Evolutionary conservation across 2,329 filamentous ascomycete genomes (phyloP), one percentile per base, ranked within the genome.

Genomic region (Fusarium pseudograminearum): DNA sequence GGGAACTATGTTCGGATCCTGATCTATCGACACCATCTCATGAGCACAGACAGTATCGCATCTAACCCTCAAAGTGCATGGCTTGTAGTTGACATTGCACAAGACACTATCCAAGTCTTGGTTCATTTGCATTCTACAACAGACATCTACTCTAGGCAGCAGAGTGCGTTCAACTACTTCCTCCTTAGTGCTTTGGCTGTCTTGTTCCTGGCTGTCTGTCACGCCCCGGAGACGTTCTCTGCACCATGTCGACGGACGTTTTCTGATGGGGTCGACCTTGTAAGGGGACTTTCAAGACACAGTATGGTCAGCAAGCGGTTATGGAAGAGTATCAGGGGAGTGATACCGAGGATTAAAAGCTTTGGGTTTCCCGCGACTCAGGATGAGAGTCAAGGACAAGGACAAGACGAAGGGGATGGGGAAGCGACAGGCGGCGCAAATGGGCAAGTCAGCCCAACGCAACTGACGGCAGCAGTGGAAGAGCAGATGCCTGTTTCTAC

Each of bases 1-100:
- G 82, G 80, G 0, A 85, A 85, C 54, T 80, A 84, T 54, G 76
- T 81, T 2, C 79, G 82, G 4, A 83, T 81, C 16, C 73, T 84
- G 5, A 81, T 85, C 2, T 81, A 84, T 52, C 76, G 83, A 0
- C 80, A 83, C 20, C 77, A 83, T 20, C 72, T 84, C 1, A 76
- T 83, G 28, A 80, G 77, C 6, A 70, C 76, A 0, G 73, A 77
- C 6, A 77, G 78, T 16, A 83, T 84, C 36, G 36, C 36, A 11
- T 22, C 69, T 75, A 2, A 67, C 12, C 67, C 76, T 1, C 66
- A 76, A 0, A 78, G 76, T 12, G 81, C 81, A 0, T 78, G 76
- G n/a, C 73, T 78, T 0, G 82, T 82, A 0, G 81, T 83, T 4
- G 73, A 76, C 1, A 75, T 76, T 15, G 75, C 75, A 2, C 73